Conservation (phyloP, 495 filamentous ascomycete species). For the Immersiella caudata region DNA sequence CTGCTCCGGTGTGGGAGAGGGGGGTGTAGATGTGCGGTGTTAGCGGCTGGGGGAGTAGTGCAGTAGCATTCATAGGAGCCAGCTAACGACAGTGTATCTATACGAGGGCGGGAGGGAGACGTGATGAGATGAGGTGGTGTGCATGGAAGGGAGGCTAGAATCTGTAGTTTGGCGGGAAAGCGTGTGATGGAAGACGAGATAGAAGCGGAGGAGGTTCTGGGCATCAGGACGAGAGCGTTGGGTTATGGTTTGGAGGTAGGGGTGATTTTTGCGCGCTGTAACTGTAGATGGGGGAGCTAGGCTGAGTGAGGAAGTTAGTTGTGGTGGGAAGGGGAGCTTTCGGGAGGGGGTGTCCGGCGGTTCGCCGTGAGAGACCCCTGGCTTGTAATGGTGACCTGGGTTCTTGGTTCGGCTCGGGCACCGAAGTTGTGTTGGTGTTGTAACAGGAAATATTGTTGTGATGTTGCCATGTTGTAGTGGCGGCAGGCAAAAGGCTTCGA, state of each 20-base stretch:
- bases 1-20: too few relatives aligned
- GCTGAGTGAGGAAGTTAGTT: conserved; percentile 28
- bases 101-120: not conserved
- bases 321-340: conserved; percentile 17
- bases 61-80: too few relatives aligned
- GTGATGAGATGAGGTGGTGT: conserved; percentile 6
- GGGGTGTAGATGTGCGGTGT: too few relatives aligned
- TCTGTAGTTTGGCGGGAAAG: not conserved
- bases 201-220: not conserved
- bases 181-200: not conserved
- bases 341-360: conserved; percentile 1
- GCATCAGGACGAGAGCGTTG: not conserved
- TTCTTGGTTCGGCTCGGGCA: too few relatives aligned
- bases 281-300: conserved; percentile 18
- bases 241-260: not conserved
- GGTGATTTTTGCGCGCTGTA: too few relatives aligned
- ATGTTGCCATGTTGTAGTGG: not conserved
- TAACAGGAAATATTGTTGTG: not conserved
- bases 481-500: not conserved
- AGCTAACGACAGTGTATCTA: not conserved
- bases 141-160: not conserved
- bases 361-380: conserved; percentile 9
- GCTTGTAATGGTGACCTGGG: not conserved
- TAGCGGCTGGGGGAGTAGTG: not conserved
- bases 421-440: not conserved